Evolutionary conservation across 1,284 basidiomycete genomes (phyloP), one percentile per base, ranked within the genome.

Genomic region (Cryptococcus sp.): DNA sequence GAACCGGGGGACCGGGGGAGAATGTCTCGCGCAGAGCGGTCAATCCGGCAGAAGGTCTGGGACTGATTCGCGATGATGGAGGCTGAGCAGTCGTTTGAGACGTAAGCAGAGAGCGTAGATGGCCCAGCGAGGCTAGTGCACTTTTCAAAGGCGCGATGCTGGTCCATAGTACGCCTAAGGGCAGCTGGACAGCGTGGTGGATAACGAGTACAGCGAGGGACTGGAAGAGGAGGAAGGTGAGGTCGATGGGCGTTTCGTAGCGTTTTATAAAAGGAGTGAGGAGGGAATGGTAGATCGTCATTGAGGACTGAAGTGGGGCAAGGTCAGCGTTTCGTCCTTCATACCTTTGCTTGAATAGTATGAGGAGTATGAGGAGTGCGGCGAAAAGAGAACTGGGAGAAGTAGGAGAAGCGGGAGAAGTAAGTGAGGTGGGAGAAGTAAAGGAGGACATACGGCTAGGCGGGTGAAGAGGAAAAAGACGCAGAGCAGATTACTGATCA

Each of bases 171-270:
- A 50, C 7, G 5, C 39, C 46, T n/a, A 60, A 15, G 4, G 63
- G 63, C 3, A 59, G 31, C 19, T 59, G 47, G 17, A 65, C 40
- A 16, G 19, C 42, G 48, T 58, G 69, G 53, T 69, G 62, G 1
- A 61, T 48, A 10, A 69, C 17, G 6, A 76, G 38, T 13, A 49
- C 50, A 17, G 44, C 39, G 5, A 68, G 27, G 0, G 65, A 65
- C 15, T 67, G 57, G 17, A 74, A 11, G 16, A 76, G 61, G 3
- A 68, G 63, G 11, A 73, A 31, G 0, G 68, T 64, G 22, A 76
- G 66, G 55, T 76, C 74, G 52, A 76, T 69, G 19, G 71, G 68
- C 3, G 52, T 68, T 57, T 74, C 71, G 55, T 74, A 70, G 41
- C 60, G 59, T 17, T 58, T 59, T 8, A 76, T 5, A 1, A 61